Evolutionary conservation across 352 stramenopile genomes (phyloP).

Genomic region (Pythium dissimile): DNA sequence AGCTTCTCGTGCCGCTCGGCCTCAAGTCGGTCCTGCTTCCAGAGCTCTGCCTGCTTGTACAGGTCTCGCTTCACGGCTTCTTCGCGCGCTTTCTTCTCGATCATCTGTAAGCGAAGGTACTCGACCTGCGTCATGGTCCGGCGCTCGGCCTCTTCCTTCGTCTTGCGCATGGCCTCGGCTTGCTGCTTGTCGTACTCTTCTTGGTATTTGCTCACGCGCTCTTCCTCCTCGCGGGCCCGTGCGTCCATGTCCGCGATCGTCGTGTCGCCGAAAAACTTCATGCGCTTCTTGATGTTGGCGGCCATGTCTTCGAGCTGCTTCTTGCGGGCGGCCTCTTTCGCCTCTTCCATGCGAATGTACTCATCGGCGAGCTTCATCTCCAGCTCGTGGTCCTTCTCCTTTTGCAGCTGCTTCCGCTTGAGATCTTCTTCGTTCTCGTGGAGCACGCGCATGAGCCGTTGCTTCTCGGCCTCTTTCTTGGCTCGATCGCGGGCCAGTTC

Average conservation of each 20-base stretch:
- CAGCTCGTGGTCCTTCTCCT: constrained; percentile 47
- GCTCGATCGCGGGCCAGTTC: constrained; percentile 44
- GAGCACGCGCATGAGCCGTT: constrained; percentile 51
- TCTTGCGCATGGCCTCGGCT: constrained; percentile 45
- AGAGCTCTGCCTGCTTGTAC: constrained; percentile 81
- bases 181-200: constrained; percentile 61
- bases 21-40: constrained; percentile 59
- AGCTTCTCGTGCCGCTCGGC: constrained; percentile 52
- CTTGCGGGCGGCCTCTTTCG: constrained; percentile 54
- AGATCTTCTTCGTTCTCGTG: constrained; percentile 64
- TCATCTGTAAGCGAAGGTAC: constrained; percentile 55
- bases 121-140: constrained; percentile 49
- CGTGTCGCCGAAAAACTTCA: constrained; percentile 85
- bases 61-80: constrained; percentile 46
- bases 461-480: constrained; percentile 56
- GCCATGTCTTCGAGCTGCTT: constrained; percentile 71
- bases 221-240: constrained; percentile 59
- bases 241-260: constrained; percentile 63
- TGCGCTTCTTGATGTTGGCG: constrained; percentile 73
- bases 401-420: constrained; percentile 49
- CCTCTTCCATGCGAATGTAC: constrained; percentile 72
- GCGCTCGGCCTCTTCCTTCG: constrained; percentile 47
- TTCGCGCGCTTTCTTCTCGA: constrained; percentile 69
- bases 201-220: constrained; percentile 58
- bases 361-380: constrained; percentile 68